phyloP scores from a whole-genome alignment of 257 asterid species.

The Gentiana dahurica region DNA sequence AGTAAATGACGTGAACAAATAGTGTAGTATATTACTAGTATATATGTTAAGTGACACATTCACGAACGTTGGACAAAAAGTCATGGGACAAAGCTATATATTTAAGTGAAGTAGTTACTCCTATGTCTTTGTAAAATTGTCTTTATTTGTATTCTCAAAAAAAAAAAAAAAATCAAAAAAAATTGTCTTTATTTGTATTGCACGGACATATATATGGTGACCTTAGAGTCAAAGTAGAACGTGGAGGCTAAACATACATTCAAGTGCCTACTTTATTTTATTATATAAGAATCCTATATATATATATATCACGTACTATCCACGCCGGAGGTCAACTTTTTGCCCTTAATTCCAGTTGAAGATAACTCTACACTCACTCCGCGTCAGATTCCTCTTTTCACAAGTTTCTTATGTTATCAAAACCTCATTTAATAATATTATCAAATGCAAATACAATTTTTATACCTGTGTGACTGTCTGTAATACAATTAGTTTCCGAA shows the following conservation, averaged over 20 bases:
- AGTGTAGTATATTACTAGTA: too few relatives aligned
- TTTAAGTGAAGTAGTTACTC: too few relatives aligned
- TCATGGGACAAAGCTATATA: too few relatives aligned
- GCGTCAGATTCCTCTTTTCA: too few relatives aligned
- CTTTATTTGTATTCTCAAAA: background rate
- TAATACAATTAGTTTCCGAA: too few relatives aligned
- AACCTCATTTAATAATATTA: too few relatives aligned
- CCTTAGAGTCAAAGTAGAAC: conserved; percentile 35
- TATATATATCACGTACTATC: conserved; percentile 14
- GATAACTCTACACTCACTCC: background rate
- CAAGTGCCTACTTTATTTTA: conserved; percentile 7
- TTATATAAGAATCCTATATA: conserved; percentile 21
- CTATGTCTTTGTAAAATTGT: background rate
- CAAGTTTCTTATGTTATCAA: too few relatives aligned
- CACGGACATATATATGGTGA: background rate
- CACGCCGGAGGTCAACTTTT: conserved; percentile 76
- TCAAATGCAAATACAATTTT: too few relatives aligned
- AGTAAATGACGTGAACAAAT: too few relatives aligned
- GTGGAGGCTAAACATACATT: conserved; percentile 22
- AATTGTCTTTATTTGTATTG: conserved; percentile 6
- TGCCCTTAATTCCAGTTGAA: conserved; percentile 14
- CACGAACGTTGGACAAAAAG: too few relatives aligned
- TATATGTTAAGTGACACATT: too few relatives aligned
- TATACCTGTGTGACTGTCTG: too few relatives aligned
- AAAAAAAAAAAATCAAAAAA: background rate